Conservation (phyloP, 768 basidiomycete species). For the Pisolithus orientalis region DNA sequence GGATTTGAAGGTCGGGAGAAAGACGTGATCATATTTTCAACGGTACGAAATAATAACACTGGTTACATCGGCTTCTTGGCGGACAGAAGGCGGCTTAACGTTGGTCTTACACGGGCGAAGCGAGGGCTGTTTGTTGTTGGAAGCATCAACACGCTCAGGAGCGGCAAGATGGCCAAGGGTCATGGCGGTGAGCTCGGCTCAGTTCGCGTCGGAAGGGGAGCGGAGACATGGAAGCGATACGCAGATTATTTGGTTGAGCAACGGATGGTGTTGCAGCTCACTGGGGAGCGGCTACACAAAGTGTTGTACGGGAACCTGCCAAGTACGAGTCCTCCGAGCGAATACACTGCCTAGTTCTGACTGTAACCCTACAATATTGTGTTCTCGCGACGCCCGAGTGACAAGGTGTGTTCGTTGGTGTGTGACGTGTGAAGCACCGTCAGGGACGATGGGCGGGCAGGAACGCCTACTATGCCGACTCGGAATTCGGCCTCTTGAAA, state of each 20-base stretch:
- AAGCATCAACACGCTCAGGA: slow-evolving; percentile 56
- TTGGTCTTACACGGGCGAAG: slow-evolving; percentile 85
- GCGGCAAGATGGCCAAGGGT: slow-evolving; percentile 33
- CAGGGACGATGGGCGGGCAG: background rate
- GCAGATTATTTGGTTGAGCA: slow-evolving; percentile 47
- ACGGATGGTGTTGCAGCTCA: slow-evolving; percentile 46
- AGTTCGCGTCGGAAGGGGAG: slow-evolving; percentile 33
- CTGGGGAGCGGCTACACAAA: slow-evolving; percentile 35
- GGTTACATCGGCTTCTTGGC: slow-evolving; percentile 87
- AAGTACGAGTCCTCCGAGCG: background rate
- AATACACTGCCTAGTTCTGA: background rate
- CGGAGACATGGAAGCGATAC: slow-evolving; percentile 57
- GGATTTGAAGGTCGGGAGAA: slow-evolving; percentile 95
- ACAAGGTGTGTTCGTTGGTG: background rate
- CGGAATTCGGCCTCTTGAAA: background rate
- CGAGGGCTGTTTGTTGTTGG: slow-evolving; percentile 81
- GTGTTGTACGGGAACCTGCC: slow-evolving; percentile 22
- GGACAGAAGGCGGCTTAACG: slow-evolving; percentile 81
- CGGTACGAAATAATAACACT: slow-evolving; percentile 72
- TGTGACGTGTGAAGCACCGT: background rate
- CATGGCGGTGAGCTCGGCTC: slow-evolving; percentile 6
- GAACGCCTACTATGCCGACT: background rate
- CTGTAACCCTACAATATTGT: background rate
- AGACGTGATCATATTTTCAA: slow-evolving; percentile 87
- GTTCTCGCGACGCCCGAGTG: background rate